Conservation (phyloP, 2,329 filamentous ascomycete genomes). For the Calonectria pauciramosa region DNA sequence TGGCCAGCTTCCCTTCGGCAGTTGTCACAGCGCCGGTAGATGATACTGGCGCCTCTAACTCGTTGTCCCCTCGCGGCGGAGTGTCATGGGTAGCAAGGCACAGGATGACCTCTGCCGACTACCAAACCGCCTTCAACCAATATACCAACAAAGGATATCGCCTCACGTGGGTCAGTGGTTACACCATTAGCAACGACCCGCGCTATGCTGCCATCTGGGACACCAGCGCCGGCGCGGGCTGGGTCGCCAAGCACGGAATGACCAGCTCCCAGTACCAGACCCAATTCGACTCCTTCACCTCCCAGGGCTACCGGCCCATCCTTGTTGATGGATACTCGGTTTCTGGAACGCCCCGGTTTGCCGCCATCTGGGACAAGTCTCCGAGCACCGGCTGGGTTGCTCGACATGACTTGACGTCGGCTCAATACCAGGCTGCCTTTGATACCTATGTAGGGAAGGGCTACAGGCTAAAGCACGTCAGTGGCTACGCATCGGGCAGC, state of each 20-base stretch:
- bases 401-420: constrained; percentile 10
- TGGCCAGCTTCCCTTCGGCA: background rate
- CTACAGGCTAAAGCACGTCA: constrained; percentile 15
- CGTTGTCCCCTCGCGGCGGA: background rate
- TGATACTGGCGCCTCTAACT: background rate
- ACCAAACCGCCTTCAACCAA: background rate
- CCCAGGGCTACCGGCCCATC: constrained; percentile 2
- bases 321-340: constrained; percentile 16
- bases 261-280: constrained; percentile 9
- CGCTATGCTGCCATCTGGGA: constrained; percentile 18
- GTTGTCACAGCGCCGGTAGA: background rate
- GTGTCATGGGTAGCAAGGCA: background rate
- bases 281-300: background rate
- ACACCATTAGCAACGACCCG: constrained; percentile 6
- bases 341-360: background rate
- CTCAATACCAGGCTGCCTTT: constrained; percentile 5
- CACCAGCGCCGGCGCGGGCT: background rate
- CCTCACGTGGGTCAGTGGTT: constrained; percentile 11
- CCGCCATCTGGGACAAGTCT: constrained; percentile 20
- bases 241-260: background rate
- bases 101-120: constrained; percentile 1
- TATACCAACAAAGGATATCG: background rate
- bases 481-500: background rate
- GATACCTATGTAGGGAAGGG: background rate
- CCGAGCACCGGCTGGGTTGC: background rate